Conservation (phyloP, 2,329 filamentous ascomycete genomes). For the Pleurostoma richardsiae region DNA sequence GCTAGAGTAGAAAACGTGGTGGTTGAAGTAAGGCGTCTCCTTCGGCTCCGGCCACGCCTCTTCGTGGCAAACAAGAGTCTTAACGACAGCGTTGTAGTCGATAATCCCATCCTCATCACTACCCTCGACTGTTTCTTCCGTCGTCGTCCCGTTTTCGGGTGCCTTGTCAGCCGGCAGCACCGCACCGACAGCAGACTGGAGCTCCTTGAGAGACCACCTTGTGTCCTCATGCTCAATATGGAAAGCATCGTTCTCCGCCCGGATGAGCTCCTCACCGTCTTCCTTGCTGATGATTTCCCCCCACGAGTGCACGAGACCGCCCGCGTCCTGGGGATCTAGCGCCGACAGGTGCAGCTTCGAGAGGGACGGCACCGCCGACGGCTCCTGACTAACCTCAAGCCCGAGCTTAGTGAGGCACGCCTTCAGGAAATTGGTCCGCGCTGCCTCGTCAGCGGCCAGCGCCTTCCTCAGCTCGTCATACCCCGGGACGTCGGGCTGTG, state of each 20-base stretch:
- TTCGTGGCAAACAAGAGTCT: conserved; percentile 71
- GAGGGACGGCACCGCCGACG: conserved; percentile 67
- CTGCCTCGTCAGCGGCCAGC: conserved; percentile 63
- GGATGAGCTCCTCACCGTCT: conserved; percentile 64
- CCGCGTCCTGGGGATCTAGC: conserved; percentile 57
- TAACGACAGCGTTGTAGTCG: conserved; percentile 70
- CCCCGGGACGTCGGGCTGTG: conserved; percentile 58
- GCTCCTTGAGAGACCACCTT: conserved; percentile 49
- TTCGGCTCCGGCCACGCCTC: conserved; percentile 60
- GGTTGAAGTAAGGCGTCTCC: conserved; percentile 82
- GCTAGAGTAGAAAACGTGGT: conserved; percentile 70
- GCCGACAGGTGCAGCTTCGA: conserved; percentile 81
- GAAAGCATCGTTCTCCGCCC: conserved; percentile 79
- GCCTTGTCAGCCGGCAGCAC: conserved; percentile 17
- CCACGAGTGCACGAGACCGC: conserved; percentile 61
- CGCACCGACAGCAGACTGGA: conserved; percentile 46
- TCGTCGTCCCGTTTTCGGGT: neutral
- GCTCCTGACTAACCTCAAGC: conserved; percentile 68
- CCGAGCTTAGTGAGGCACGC: conserved; percentile 76
- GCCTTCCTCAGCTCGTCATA: conserved; percentile 67
- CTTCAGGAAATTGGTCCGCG: conserved; percentile 70
- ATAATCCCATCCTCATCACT: conserved; percentile 49
- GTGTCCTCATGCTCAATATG: conserved; percentile 64
- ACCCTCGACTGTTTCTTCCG: conserved; percentile 11
- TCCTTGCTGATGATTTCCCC: conserved; percentile 60